These are phyloP conservation scores for Penicillium dipodomyicola DNA, from an alignment of 495 filamentous ascomycete genomes.

Conservation along the genomic window DNA sequence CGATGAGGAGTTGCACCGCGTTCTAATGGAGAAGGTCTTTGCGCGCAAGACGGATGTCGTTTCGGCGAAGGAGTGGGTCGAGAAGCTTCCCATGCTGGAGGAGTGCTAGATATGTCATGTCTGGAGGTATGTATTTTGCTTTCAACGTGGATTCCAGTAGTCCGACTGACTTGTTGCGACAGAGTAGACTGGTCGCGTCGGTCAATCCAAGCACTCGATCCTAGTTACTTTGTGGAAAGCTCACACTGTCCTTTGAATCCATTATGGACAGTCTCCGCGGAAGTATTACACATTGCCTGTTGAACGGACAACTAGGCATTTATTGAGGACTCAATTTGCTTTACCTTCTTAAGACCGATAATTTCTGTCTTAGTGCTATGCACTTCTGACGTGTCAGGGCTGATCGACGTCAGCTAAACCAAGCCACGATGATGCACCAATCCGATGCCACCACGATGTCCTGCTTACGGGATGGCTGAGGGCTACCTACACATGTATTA, in stretches of 20 bases:
- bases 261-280: too few relatives aligned
- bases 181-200: too few relatives aligned
- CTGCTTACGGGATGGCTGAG: too few relatives aligned
- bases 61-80: conserved; percentile 20
- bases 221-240: background rate
- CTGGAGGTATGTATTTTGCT: background rate
- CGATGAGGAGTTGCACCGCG: conserved; percentile 32
- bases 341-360: too few relatives aligned
- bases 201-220: background rate
- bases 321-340: too few relatives aligned
- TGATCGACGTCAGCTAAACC: too few relatives aligned
- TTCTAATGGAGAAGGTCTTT: conserved; percentile 40
- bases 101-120: background rate
- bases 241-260: background rate
- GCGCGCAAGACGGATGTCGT: conserved; percentile 25
- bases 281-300: background rate
- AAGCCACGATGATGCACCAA: too few relatives aligned
- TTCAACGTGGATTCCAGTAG: background rate
- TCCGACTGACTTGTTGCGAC: background rate
- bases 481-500: too few relatives aligned
- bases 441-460: too few relatives aligned
- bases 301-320: too few relatives aligned
- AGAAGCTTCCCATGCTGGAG: background rate
- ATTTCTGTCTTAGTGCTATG: background rate
- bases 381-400: background rate